phyloP scores from a whole-genome alignment of 352 stramenopile genomes.

The Globisporangium echinulatum region DNA sequence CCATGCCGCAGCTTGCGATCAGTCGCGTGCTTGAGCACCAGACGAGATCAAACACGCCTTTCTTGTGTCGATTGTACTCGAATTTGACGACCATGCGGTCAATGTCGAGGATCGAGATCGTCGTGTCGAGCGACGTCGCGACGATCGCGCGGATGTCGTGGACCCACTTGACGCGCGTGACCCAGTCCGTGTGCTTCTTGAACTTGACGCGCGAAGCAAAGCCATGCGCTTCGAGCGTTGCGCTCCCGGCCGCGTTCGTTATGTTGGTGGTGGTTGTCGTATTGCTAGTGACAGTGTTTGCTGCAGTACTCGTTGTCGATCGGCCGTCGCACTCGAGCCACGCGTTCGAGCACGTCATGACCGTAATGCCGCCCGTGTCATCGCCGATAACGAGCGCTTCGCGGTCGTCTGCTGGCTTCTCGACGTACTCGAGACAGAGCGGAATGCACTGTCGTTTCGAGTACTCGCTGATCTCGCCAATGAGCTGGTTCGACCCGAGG shows the following conservation, averaged over 20 bases:
- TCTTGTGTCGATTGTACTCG: conserved; percentile 76
- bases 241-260: conserved; percentile 35
- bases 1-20: conserved; percentile 79
- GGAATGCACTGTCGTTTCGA: conserved; percentile 73
- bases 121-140: conserved; percentile 72
- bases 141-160: conserved; percentile 75
- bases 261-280: conserved; percentile 2
- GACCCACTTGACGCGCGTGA: conserved; percentile 81
- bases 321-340: conserved; percentile 68
- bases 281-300: not conserved
- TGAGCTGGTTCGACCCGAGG: conserved; percentile 50
- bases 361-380: conserved; percentile 64
- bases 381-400: conserved; percentile 76
- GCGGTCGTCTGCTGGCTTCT: conserved; percentile 61
- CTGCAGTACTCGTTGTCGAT: conserved; percentile 17
- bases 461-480: conserved; percentile 74
- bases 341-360: conserved; percentile 64
- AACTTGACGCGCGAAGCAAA: conserved; percentile 69
- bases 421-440: conserved; percentile 74
- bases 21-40: conserved; percentile 73
- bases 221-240: conserved; percentile 49
- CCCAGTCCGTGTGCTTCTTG: conserved; percentile 79
- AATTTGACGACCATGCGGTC: conserved; percentile 77
- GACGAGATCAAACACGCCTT: conserved; percentile 75
- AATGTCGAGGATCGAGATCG: conserved; percentile 77